Base-by-base conservation (phyloP, 108 stramenopile genomes). In the Chaetoceros tenuissimus region DNA sequence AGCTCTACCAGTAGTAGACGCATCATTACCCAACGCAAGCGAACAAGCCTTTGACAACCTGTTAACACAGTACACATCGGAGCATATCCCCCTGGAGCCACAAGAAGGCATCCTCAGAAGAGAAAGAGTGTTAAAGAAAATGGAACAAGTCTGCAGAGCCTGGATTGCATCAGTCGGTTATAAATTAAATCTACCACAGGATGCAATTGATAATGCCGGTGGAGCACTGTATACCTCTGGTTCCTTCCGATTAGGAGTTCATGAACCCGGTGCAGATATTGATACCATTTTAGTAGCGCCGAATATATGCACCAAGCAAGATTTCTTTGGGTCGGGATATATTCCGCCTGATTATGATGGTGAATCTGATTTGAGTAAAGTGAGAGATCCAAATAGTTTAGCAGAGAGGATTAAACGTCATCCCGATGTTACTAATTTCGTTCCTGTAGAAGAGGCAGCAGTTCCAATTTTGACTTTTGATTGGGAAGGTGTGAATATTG, bases 381-480 rank as follows among this genome's bases (percentile, higher is more conserved):
- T 40, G 49, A 71, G 76, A 28, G 84, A 89, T 76, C 86, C 90
- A 0, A 69, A 75, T 34, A 82, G 80, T 28, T 64, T 99, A 47
- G 86, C 90, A n/a, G 88, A 92, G 62, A 65, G 75, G 17, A 85
- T 99, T 26, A 71, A 79, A 44, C 30, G 49, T 0, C 82, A 95
- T 68, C 81, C 90, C 17, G 89, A 94, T 53, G 93, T 97, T 1
- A 78, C 89, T 25, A 91, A 95, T 51, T 89, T 96, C 55, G 88
- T 92, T 16, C 83, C 95, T 0, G 88, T 98, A 25, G 90, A 94
- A 63, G 75, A 69, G 28, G 96, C 96, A 0, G 91, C 89, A 17
- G 94, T 96, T 30, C 98, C 98, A 20, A 93, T 99, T 67, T 75
- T 98, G 46, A 96, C 95, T n/a, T 96, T 99, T 65, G 95, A 95